phyloP scores from a whole-genome alignment of 352 stramenopile species.

The Phytophthora pisi region DNA sequence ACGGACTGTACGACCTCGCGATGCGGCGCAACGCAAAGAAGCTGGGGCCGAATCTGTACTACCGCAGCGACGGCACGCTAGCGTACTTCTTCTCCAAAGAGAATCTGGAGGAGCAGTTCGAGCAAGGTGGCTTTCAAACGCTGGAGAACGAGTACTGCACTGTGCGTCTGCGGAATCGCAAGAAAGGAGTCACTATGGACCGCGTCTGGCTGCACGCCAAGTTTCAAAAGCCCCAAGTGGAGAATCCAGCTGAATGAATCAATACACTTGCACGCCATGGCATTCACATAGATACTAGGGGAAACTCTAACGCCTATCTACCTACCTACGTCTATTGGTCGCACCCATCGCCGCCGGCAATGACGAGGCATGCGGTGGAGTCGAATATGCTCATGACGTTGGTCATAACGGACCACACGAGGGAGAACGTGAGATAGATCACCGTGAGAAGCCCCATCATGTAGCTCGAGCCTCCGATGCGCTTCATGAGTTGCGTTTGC shows the following conservation, averaged over 20 bases:
- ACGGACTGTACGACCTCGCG: slow-evolving; percentile 86
- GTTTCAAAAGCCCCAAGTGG: slow-evolving; percentile 46
- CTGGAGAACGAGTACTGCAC: slow-evolving; percentile 83
- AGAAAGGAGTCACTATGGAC: slow-evolving; percentile 74
- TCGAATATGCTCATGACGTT: slow-evolving; percentile 4
- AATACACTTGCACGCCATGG: background rate
- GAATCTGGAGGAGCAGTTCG: slow-evolving; percentile 53
- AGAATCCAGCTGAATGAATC: background rate
- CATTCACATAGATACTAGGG: background rate
- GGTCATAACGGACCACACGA: background rate
- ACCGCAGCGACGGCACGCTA: slow-evolving; percentile 79
- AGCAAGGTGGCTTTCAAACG: slow-evolving; percentile 45
- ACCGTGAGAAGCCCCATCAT: background rate
- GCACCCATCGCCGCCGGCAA: background rate
- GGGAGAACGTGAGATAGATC: background rate
- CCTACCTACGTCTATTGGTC: background rate
- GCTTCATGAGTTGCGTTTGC: slow-evolving; percentile 1
- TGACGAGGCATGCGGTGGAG: background rate
- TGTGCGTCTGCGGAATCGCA: slow-evolving; percentile 75
- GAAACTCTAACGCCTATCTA: too few species aligned
- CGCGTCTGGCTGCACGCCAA: slow-evolving; percentile 85
- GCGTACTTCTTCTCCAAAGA: slow-evolving; percentile 82
- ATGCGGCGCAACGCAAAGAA: slow-evolving; percentile 85
- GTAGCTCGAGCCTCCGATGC: background rate
- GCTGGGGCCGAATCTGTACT: slow-evolving; percentile 60